These are phyloP conservation scores for Candida methanosorbosa DNA, from an alignment of 805 yeast species.

Conservation along the genomic window DNA sequence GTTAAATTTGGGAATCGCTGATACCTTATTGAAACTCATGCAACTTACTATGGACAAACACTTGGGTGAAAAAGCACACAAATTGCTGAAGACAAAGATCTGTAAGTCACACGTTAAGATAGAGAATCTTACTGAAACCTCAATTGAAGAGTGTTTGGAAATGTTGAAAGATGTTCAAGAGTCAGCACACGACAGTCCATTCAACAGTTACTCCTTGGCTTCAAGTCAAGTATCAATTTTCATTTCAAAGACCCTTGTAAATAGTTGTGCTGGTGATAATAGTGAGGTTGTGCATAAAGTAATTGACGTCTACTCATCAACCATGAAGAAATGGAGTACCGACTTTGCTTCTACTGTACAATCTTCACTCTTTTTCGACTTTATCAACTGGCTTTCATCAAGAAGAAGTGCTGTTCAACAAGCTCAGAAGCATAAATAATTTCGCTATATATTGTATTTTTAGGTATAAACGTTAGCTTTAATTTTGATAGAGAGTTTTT, in stretches of 20 bases:
- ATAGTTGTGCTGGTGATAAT: slow-evolving; percentile 22
- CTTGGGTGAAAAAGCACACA: slow-evolving; percentile 69
- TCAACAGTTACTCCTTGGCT: slow-evolving; percentile 44
- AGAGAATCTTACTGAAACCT: slow-evolving; percentile 3
- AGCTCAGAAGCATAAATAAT: too few relatives aligned
- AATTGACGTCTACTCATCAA: slow-evolving; percentile 44
- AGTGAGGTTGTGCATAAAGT: slow-evolving; percentile 28
- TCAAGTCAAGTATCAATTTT: slow-evolving; percentile 61
- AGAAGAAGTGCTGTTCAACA: slow-evolving; percentile 21
- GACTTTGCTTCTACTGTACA: slow-evolving; percentile 37
- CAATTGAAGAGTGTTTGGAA: slow-evolving; percentile 11
- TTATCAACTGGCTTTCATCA: slow-evolving; percentile 71
- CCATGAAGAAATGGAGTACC: slow-evolving; percentile 55
- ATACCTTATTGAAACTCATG: slow-evolving; percentile 54
- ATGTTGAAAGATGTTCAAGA: slow-evolving; percentile 34
- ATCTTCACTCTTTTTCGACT: slow-evolving; percentile 60
- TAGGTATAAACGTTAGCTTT: too few relatives aligned
- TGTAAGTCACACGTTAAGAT: slow-evolving; percentile 30
- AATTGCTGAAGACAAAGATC: slow-evolving; percentile 52
- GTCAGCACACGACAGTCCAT: slow-evolving; percentile 31
- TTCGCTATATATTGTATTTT: too few relatives aligned
- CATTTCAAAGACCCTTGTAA: slow-evolving; percentile 46
- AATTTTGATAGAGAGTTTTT: slow-evolving; percentile 1
- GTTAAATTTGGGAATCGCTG: slow-evolving; percentile 34
- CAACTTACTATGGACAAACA: slow-evolving; percentile 59